phyloP scores from a whole-genome alignment of 2,329 filamentous ascomycete genomes.

The Dactylellina sp. region DNA sequence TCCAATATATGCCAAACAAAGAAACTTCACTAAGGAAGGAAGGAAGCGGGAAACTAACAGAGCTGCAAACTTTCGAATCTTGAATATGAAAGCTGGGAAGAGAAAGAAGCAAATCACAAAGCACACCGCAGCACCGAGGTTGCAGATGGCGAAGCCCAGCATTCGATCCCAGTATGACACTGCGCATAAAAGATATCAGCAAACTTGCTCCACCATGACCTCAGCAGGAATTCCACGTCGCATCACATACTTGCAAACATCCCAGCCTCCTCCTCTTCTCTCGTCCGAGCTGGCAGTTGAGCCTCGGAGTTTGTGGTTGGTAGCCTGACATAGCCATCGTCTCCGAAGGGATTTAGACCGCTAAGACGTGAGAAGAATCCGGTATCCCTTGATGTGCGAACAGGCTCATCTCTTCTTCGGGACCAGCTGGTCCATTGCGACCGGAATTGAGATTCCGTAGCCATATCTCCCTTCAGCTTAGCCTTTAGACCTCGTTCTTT shows the following conservation, averaged over 20 bases:
- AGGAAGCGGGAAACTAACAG: constrained; percentile 76
- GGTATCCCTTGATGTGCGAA: constrained; percentile 75
- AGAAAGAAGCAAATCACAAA: constrained; percentile 93
- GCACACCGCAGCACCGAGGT: constrained; percentile 86
- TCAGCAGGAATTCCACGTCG: background rate
- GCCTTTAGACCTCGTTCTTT: constrained; percentile 31
- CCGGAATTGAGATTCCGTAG: constrained; percentile 82
- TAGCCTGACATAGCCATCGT: constrained; percentile 87
- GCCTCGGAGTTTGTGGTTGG: constrained; percentile 80
- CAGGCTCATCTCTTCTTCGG: constrained; percentile 82
- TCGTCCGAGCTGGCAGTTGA: constrained; percentile 82
- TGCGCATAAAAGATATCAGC: constrained; percentile 66
- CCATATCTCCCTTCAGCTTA: constrained; percentile 70
- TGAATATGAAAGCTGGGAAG: constrained; percentile 82
- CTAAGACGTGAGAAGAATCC: constrained; percentile 77
- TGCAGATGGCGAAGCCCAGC: constrained; percentile 90
- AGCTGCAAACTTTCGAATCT: constrained; percentile 93
- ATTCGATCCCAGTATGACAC: constrained; percentile 98
- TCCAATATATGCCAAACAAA: constrained; percentile 45
- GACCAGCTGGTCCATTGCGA: constrained; percentile 81
- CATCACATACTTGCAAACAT: constrained; percentile 89
- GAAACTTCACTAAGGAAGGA: background rate
- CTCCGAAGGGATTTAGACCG: constrained; percentile 89
- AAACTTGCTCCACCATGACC: constrained; percentile 61
- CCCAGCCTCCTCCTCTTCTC: constrained; percentile 93